Evolutionary conservation across 2,329 filamentous ascomycete genomes (phyloP).

Genomic region (Botrytis cinerea): DNA sequence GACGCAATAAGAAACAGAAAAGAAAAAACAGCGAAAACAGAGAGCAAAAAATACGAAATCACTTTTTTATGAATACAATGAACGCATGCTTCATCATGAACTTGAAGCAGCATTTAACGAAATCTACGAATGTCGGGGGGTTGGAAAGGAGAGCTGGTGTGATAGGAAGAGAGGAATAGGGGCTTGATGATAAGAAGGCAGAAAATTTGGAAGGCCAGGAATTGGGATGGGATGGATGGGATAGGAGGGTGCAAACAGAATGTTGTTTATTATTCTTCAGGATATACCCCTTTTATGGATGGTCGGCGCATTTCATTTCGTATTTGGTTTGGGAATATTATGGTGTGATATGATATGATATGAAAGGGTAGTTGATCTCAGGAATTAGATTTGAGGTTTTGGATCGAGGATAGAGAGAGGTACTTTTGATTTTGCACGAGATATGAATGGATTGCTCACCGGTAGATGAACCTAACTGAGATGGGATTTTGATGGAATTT

Average conservation of each 20-base stretch:
- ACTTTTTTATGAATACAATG: neutral
- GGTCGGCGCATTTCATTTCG: neutral
- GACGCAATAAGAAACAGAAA: neutral
- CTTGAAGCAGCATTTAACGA: neutral
- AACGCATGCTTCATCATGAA: neutral
- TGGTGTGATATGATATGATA: neutral
- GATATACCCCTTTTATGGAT: conserved; percentile 7
- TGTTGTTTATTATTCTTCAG: neutral
- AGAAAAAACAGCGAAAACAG: neutral
- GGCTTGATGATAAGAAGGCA: neutral
- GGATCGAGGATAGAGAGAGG: neutral
- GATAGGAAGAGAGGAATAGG: too few species aligned
- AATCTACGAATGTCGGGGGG: neutral
- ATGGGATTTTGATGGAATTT: neutral
- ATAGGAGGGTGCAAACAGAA: neutral
- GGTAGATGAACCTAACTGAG: neutral
- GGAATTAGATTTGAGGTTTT: neutral
- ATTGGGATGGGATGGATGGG: neutral
- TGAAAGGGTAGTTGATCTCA: neutral
- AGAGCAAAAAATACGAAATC: neutral
- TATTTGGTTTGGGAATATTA: neutral
- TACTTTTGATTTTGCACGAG: too few species aligned
- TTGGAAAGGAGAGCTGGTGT: neutral
- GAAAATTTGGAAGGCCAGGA: neutral
- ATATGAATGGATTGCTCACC: neutral